Percentiles rank a stretch among this genome's conserved stretches.
Evolutionary conservation across 2,329 filamentous ascomycete genomes (phyloP).

Genomic region (Pseudohalonectria lignicola): DNA sequence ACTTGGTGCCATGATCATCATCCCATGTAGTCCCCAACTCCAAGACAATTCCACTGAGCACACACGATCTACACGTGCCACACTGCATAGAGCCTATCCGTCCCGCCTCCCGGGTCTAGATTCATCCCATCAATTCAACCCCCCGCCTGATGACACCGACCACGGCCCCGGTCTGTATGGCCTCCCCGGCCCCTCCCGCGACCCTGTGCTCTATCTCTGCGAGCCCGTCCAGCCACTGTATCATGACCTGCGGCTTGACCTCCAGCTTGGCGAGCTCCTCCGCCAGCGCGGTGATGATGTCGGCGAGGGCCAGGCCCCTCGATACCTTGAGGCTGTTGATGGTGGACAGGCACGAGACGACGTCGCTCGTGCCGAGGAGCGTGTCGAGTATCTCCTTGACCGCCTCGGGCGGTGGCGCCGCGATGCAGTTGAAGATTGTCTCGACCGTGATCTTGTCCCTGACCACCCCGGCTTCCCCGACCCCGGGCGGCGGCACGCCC

Average conservation of each 20-base stretch:
- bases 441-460: constrained; percentile 77
- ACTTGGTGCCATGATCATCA: too few relatives aligned
- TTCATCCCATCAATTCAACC: constrained; percentile 55
- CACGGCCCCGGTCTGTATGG: constrained; percentile 82
- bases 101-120: too few relatives aligned
- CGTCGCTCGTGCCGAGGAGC: constrained; percentile 72
- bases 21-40: too few relatives aligned
- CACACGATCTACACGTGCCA: too few relatives aligned
- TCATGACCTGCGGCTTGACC: constrained; percentile 76
- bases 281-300: constrained; percentile 78
- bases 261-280: constrained; percentile 77
- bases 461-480: constrained; percentile 43
- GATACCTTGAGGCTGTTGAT: constrained; percentile 79
- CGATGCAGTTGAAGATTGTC: constrained; percentile 95
- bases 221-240: constrained; percentile 83
- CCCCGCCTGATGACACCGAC: constrained; percentile 83
- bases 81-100: too few relatives aligned
- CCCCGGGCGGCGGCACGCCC: constrained; percentile 37
- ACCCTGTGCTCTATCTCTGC: constrained; percentile 90
- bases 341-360: constrained; percentile 79
- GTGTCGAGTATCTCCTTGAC: constrained; percentile 77
- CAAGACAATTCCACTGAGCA: too few relatives aligned
- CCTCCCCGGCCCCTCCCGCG: constrained; percentile 76
- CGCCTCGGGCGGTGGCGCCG: constrained; percentile 83
- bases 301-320: constrained; percentile 81